Evolutionary conservation across 192 early-diverging fungal genomes (phyloP), one percentile per base, ranked within the genome.

Genomic region (Gryganskiella cystojenkinii): DNA sequence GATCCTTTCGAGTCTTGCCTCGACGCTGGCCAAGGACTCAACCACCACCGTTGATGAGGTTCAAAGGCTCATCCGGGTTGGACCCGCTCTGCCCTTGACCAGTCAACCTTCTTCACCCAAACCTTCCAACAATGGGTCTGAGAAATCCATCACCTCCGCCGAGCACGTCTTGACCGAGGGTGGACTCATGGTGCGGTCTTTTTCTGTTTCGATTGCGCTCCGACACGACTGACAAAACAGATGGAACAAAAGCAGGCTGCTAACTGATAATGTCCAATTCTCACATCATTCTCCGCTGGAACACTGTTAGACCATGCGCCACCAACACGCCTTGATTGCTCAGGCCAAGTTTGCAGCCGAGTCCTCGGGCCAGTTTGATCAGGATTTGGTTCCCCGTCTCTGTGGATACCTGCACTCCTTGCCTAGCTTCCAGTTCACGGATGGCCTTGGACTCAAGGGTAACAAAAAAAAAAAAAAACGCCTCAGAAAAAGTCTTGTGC

Each of bases 1-100:
- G 44, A 85, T 89, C 31, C 59, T 89, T 13, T 71, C 80, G 54
- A 80, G 76, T 15, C 70, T 89, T 27, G 82, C 85, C 46, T 81
- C 83, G 53, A 82, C 84, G 13, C 62, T 83, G 54, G 85, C 82
- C 25, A 79, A 81, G 56, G 79, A 79, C 34, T 51, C 73, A 40
- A 64, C 83, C 20, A 85, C 85, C 5, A 75, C 82, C 2, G 50
- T 63, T 8, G 70, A 81, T 11, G 85, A 85, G 69, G 62, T 86
- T 15, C 53, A 73, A 42, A 68, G 74, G n/a, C 65, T 86, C 22
- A 58, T 82, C 24, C 60, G 58, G 30, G 76, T 69, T 45, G 83
- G 87, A 28, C 84, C 85, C 52, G 50, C 53, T 19, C 46, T 84
- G 14, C 70, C 67, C 28, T 67, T 66, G 10, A 35, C 59, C 50